A percentile compares a stretch with the other conserved stretches of the same genome.
Evolutionary conservation across 2,329 filamentous ascomycete species (phyloP).

Genomic region (Botrytis elliptica): DNA sequence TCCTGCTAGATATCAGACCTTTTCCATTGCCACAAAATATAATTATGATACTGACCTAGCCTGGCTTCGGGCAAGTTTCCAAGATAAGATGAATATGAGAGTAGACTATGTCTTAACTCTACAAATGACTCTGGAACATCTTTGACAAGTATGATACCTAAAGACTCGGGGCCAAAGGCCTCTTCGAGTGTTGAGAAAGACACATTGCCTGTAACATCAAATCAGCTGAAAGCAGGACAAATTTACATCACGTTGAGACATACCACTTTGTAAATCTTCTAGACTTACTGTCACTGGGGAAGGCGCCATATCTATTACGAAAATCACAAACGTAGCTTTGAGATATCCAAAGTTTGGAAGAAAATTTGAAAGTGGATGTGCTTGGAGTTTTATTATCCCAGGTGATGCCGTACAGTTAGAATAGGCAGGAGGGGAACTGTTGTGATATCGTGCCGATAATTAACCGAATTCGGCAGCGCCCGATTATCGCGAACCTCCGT

Average conservation of each 20-base stretch:
- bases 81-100: conserved; percentile 87
- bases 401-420: not conserved
- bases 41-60: conserved; percentile 56
- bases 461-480: conserved; percentile 13
- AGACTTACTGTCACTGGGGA: conserved; percentile 53
- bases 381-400: not conserved
- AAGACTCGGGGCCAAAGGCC: conserved; percentile 85
- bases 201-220: conserved; percentile 54
- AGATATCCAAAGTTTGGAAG: not conserved
- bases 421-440: not conserved
- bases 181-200: conserved; percentile 67
- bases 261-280: conserved; percentile 59
- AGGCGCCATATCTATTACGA: conserved; percentile 29
- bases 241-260: conserved; percentile 16
- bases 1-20: conserved; percentile 41
- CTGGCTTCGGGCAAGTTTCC: conserved; percentile 73
- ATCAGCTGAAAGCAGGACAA: conserved; percentile 22
- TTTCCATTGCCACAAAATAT: not conserved
- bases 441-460: conserved; percentile 1
- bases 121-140: conserved; percentile 73
- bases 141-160: conserved; percentile 92
- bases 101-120: conserved; percentile 66
- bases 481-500: conserved; percentile 15
- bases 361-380: not conserved
- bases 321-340: not conserved